These are phyloP conservation scores for Poa pratensis DNA, from an alignment of 176 grass and related monocot species.

Conservation along the genomic window DNA sequence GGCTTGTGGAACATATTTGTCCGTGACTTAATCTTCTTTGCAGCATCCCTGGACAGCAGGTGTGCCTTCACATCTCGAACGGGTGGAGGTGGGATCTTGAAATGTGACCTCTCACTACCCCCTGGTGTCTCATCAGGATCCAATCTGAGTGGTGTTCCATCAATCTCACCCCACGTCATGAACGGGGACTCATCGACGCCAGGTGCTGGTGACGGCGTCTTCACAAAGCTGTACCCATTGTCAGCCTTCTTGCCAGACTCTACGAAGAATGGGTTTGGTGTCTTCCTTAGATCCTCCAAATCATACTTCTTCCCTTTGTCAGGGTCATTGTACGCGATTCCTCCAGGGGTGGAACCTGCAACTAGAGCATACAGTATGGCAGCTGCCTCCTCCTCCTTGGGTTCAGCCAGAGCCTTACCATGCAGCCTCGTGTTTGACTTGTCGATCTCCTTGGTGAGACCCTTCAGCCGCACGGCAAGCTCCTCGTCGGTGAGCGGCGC, in stretches of 20 bases:
- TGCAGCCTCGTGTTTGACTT: constrained; percentile 74
- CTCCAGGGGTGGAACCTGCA: constrained; percentile 70
- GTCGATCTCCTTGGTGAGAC: constrained; percentile 81
- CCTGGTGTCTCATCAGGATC: constrained; percentile 63
- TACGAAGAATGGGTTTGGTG: constrained; percentile 70
- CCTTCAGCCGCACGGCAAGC: constrained; percentile 68
- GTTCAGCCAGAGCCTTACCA: constrained; percentile 51
- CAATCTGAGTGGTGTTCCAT: constrained; percentile 82
- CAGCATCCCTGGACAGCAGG: constrained; percentile 81
- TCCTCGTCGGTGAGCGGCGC: constrained; percentile 74
- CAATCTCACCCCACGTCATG: constrained; percentile 99
- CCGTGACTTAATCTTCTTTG: constrained; percentile 81
- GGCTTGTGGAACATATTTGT: constrained; percentile 76
- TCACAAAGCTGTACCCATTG: constrained; percentile 89
- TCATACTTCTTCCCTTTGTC: constrained; percentile 86
- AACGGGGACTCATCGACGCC: constrained; percentile 92
- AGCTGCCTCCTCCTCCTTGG: constrained; percentile 65
- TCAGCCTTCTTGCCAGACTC: constrained; percentile 75
- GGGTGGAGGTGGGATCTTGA: constrained; percentile 79
- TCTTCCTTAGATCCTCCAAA: constrained; percentile 94
- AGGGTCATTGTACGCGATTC: constrained; percentile 59
- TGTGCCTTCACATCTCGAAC: constrained; percentile 85
- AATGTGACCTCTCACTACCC: constrained; percentile 58
- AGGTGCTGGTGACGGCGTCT: constrained; percentile 80
- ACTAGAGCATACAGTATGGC: constrained; percentile 75